phyloP scores from a whole-genome alignment of 192 early-diverging fungal species.

The Backusella morwellensis region DNA sequence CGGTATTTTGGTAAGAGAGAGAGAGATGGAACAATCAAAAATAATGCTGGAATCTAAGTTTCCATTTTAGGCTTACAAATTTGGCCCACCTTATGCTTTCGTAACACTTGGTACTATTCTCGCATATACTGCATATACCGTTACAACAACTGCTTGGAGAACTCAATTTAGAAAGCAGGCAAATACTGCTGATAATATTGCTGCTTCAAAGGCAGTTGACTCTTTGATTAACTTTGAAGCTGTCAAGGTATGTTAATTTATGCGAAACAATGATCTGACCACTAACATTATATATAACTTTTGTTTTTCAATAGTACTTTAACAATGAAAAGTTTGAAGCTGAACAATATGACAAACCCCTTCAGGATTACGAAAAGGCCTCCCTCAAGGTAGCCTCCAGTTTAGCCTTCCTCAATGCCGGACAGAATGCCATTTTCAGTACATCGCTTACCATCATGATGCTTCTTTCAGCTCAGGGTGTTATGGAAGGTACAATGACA shows the following conservation, averaged over 20 bases:
- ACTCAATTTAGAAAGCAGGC: conserved; percentile 85
- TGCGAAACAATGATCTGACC: background rate
- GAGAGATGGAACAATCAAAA: conserved; percentile 25
- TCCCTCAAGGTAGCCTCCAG: conserved; percentile 91
- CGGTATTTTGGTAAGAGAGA: conserved; percentile 75
- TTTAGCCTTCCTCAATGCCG: conserved; percentile 90
- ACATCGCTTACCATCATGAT: conserved; percentile 93
- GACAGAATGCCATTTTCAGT: conserved; percentile 94
- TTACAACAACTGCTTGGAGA: conserved; percentile 86
- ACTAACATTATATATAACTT: background rate
- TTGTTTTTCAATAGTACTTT: conserved; percentile 55
- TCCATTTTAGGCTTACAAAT: conserved; percentile 42
- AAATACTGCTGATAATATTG: conserved; percentile 95
- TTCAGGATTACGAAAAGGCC: conserved; percentile 89
- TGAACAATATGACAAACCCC: conserved; percentile 82
- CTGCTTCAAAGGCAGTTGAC: conserved; percentile 91
- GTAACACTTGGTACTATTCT: conserved; percentile 65
- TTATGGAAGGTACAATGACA: conserved; percentile 71
- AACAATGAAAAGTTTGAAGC: conserved; percentile 92
- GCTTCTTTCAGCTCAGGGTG: conserved; percentile 92
- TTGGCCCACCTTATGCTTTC: conserved; percentile 51
- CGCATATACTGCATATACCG: conserved; percentile 83
- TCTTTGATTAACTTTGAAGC: conserved; percentile 98
- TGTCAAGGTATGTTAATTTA: conserved; percentile 67
- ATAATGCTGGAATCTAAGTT: conserved; percentile 46